phyloP scores from a whole-genome alignment of 2,329 filamentous ascomycete genomes.

The Pyricularia sp. region DNA sequence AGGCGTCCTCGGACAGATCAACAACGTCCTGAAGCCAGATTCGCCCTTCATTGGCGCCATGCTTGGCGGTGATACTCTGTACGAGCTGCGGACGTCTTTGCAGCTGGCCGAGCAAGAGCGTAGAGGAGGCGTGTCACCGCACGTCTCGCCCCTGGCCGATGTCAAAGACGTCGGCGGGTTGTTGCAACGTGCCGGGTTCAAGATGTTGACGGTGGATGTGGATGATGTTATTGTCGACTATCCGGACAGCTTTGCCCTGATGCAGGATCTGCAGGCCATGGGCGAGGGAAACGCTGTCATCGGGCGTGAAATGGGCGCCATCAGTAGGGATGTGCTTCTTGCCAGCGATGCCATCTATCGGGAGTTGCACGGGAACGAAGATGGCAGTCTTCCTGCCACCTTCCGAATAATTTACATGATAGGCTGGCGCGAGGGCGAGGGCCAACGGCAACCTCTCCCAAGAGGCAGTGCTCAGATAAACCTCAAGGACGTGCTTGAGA shows the following conservation, averaged over 20 bases:
- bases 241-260: constrained; percentile 76
- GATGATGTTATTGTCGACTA: constrained; percentile 96
- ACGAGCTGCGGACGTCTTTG: constrained; percentile 81
- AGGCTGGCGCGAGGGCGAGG: constrained; percentile 79
- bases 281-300: constrained; percentile 85
- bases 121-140: constrained; percentile 79
- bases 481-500: constrained; percentile 64
- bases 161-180: constrained; percentile 83
- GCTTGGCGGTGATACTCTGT: constrained; percentile 90
- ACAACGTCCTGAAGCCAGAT: constrained; percentile 78
- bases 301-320: constrained; percentile 65
- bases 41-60: constrained; percentile 88
- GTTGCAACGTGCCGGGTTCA: constrained; percentile 78
- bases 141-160: constrained; percentile 83
- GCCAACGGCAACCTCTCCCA: constrained; percentile 66
- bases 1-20: constrained; percentile 70
- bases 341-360: constrained; percentile 83
- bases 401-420: constrained; percentile 98
- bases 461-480: constrained; percentile 79
- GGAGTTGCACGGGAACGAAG: constrained; percentile 71
- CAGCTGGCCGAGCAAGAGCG: constrained; percentile 88
- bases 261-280: constrained; percentile 93
- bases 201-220: constrained; percentile 89
- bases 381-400: constrained; percentile 70
- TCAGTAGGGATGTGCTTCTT: constrained; percentile 71